Base-by-base conservation (phyloP, 257 asterid species). In the Osmanthus fragrans region DNA sequence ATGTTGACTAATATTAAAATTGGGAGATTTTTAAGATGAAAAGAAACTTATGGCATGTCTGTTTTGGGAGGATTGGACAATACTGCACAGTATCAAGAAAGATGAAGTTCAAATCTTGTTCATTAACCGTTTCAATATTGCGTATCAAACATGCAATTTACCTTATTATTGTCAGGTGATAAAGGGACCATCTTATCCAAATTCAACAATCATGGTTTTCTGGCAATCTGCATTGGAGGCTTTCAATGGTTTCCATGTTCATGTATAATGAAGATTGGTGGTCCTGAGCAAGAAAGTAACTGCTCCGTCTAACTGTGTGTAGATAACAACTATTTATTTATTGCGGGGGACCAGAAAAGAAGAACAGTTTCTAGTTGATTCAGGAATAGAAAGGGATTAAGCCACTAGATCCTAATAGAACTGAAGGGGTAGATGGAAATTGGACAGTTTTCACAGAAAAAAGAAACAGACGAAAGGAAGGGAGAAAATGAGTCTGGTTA, bases 161-260 rank as follows among this genome's bases (percentile, higher is more conserved):
- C 13, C 13, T 65, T 58, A 47, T 37, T 21, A 63, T 9, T 71
- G 77, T 58, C 80, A 70, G 76, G 67, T 76, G 47, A 66, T 76
- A 58, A 19, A 18, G 67, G 47, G 85, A 71, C 56, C 30, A 39
- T 51, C 29, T 67, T 75, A 27, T 19, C 32, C 65, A 66, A 82
- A 65, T 65, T 75, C 34, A 51, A 51, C 56, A 65, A 72, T 71
- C 49, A 51, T 66, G 39, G 30, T 73, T 19, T 64, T 68, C 12
- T 73, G 66, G 33, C 40, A 63, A 27, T 27, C 45, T 45, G 32
- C 8, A 37, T 71, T 71, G 77, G 78, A 65, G 68, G 67, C 73
- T 75, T 66, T 75, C 83, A 71, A 82, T 67, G 37, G 70, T 25
- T 36, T 10, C 49, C 76, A 72, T 72, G 79, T 67, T 76, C 75